Percentiles rank a stretch among this genome's conserved stretches.
phyloP scores from a whole-genome alignment of 2,329 filamentous ascomycete species.

The Aspergillus sp. region DNA sequence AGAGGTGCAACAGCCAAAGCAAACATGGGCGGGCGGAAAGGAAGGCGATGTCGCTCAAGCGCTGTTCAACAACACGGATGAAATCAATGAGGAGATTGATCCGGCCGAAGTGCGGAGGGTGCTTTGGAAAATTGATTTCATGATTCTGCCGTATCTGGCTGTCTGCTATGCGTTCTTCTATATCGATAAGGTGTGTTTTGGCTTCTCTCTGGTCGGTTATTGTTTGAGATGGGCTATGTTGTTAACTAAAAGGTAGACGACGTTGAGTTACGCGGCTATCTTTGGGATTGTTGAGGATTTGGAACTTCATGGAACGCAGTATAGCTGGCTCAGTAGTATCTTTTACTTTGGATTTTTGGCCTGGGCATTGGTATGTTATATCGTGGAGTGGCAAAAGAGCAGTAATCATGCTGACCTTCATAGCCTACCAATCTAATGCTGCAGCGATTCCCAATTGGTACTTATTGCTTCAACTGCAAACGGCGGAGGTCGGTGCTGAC shows the following conservation, averaged over 20 bases:
- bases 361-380: constrained; percentile 45
- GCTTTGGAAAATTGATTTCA: constrained; percentile 58
- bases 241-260: constrained; percentile 44
- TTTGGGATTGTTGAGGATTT: constrained; percentile 64
- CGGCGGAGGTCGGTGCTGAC: neutral
- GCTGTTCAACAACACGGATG: constrained; percentile 50
- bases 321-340: constrained; percentile 56
- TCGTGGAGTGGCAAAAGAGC: neutral
- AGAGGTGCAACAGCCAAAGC: constrained; percentile 24
- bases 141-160: constrained; percentile 58
- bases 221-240: neutral
- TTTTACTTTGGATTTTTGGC: constrained; percentile 59
- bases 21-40: constrained; percentile 7
- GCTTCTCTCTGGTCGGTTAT: neutral
- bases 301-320: constrained; percentile 56
- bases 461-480: neutral
- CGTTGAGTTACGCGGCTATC: constrained; percentile 63
- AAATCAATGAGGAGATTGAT: constrained; percentile 49
- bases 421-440: constrained; percentile 54
- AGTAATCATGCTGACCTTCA: neutral
- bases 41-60: constrained; percentile 54
- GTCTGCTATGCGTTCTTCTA: constrained; percentile 57
- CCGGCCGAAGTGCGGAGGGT: constrained; percentile 49
- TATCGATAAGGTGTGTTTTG: constrained; percentile 41
- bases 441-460: constrained; percentile 53